Conservation (phyloP, 2,329 filamentous ascomycete genomes). For the Venturia effusa region DNA sequence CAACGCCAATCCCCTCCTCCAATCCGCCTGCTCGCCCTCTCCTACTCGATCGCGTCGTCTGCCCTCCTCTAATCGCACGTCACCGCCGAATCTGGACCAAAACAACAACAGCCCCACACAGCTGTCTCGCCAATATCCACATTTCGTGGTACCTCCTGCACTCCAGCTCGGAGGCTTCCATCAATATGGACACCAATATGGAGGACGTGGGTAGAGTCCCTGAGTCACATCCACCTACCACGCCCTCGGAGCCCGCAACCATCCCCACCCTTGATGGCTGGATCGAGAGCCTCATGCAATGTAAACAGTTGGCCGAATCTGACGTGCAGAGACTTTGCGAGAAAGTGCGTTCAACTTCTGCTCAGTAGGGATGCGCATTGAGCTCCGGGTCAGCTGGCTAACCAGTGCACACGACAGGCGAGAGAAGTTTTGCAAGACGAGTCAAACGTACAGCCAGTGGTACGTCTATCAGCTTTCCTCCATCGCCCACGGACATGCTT, state of each 20-base stretch:
- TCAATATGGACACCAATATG: conserved; percentile 91
- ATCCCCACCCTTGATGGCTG: conserved; percentile 92
- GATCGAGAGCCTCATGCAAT: conserved; percentile 97
- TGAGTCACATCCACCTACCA: conserved; percentile 55
- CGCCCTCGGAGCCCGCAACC: conserved; percentile 72
- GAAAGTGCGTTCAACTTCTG: conserved; percentile 53
- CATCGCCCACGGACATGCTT: conserved; percentile 15
- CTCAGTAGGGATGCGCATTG: conserved; percentile 5
- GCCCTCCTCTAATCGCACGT: neutral
- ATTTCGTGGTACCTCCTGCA: neutral
- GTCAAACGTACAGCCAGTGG: conserved; percentile 97
- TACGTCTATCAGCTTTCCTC: conserved; percentile 37
- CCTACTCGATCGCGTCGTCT: neutral
- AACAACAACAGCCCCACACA: neutral
- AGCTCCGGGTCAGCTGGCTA: conserved; percentile 10
- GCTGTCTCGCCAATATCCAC: neutral
- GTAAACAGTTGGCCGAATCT: conserved; percentile 92
- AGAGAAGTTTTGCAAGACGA: conserved; percentile 94
- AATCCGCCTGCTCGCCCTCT: neutral
- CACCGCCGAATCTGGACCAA: neutral
- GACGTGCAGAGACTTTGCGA: conserved; percentile 97
- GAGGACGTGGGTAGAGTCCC: conserved; percentile 89
- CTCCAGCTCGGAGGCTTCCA: neutral
- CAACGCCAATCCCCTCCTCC: neutral
- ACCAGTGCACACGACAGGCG: conserved; percentile 45